Conservation (phyloP, 2,329 filamentous ascomycete genomes). For the Pseudogymnoascus sp. region DNA sequence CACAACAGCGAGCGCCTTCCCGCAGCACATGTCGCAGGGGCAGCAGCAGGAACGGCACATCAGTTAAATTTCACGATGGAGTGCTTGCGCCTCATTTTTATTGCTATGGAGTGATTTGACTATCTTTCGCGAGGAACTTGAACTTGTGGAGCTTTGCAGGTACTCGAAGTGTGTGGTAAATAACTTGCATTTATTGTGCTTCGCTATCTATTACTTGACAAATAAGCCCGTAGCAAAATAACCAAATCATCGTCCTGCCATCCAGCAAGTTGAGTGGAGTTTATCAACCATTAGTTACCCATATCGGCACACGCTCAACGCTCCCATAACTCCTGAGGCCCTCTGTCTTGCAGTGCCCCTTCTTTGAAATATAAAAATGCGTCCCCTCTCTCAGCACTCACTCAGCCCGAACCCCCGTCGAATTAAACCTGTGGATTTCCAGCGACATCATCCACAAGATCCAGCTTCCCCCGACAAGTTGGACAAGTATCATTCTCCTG, state of each 20-base stretch:
- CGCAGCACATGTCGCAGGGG: conserved; percentile 5
- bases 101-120: background rate
- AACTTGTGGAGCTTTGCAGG: too few relatives aligned
- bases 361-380: background rate
- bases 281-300: background rate
- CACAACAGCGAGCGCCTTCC: too few relatives aligned
- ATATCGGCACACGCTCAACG: background rate
- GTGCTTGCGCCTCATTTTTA: background rate
- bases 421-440: background rate
- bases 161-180: background rate
- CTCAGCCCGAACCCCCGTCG: background rate
- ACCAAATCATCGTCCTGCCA: background rate
- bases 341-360: background rate
- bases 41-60: background rate
- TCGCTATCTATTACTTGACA: background rate
- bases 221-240: background rate
- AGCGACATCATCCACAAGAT: background rate
- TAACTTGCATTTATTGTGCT: background rate
- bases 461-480: background rate
- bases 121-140: too few relatives aligned
- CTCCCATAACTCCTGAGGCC: background rate
- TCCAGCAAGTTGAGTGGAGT: background rate
- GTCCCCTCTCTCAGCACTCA: background rate
- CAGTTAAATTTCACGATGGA: background rate
- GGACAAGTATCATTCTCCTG: conserved; percentile 8